Percentiles rank a stretch among this genome's conserved stretches.
Conservation (phyloP, 1,284 basidiomycete genomes). For the Fomitiporia mediterranea region DNA sequence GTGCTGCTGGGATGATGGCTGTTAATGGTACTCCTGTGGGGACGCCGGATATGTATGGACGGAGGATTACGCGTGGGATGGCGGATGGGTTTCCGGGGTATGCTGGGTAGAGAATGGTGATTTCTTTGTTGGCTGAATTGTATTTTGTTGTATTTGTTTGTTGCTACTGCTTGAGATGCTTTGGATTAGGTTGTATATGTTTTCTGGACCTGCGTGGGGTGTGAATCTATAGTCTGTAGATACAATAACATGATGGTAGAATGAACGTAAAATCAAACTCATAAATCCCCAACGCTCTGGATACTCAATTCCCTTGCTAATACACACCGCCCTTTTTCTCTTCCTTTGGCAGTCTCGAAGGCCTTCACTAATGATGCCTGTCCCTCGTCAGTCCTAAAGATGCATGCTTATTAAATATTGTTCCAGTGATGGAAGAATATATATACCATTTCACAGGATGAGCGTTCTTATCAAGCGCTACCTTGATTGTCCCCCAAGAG, state of each 20-base stretch:
- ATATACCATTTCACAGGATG: conserved; percentile 77
- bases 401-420: not conserved
- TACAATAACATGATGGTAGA: conserved; percentile 1
- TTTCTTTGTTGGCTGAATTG: not conserved
- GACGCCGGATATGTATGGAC: conserved; percentile 19
- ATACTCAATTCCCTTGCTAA: conserved; percentile 71
- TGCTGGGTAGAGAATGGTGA: not conserved
- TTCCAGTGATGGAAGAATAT: not conserved
- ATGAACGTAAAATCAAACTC: not conserved
- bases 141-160: not conserved
- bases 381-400: conserved; percentile 70
- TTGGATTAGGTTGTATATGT: not conserved
- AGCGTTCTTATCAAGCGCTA: conserved; percentile 77
- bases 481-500: conserved; percentile 93
- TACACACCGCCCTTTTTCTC: conserved; percentile 63
- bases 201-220: not conserved
- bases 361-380: conserved; percentile 71
- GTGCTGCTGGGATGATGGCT: conserved; percentile 13
- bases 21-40: not conserved
- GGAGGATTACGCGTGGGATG: conserved; percentile 20
- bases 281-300: conserved; percentile 53
- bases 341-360: conserved; percentile 62
- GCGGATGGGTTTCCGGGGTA: conserved; percentile 15
- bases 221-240: not conserved
- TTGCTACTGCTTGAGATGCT: not conserved